Conservation (phyloP, 2,329 filamentous ascomycete species). For the Neurospora sp. region DNA sequence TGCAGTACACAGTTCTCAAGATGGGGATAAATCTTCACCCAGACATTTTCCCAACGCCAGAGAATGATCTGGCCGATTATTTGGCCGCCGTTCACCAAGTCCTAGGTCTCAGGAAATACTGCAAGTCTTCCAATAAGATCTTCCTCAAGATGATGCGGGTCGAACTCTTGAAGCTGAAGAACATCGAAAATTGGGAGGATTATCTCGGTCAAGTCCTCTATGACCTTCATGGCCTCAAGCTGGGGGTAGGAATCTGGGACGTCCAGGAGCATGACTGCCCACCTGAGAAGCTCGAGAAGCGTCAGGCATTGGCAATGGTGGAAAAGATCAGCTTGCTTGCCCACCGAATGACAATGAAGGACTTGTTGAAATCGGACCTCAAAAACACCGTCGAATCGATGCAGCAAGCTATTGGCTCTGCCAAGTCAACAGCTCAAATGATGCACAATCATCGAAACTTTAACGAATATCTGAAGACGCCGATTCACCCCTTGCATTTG, state of each 20-base stretch:
- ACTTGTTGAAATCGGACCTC: constrained; percentile 82
- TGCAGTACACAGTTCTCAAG: constrained; percentile 73
- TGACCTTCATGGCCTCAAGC: constrained; percentile 72
- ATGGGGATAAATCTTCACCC: constrained; percentile 60
- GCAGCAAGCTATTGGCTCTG: constrained; percentile 71
- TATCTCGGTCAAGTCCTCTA: constrained; percentile 80
- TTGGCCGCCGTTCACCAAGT: constrained; percentile 75
- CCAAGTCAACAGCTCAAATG: constrained; percentile 70
- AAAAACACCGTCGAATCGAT: constrained; percentile 88
- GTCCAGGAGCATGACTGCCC: constrained; percentile 72
- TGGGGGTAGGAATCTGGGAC: constrained; percentile 56
- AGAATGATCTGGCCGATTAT: constrained; percentile 68
- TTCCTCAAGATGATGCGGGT: constrained; percentile 84
- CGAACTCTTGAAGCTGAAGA: constrained; percentile 67
- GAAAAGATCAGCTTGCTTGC: constrained; percentile 77
- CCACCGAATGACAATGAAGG: constrained; percentile 77
- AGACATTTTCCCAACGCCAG: constrained; percentile 52
- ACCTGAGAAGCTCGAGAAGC: constrained; percentile 66
- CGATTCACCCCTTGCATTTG: constrained; percentile 71
- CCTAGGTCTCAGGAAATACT: constrained; percentile 74
- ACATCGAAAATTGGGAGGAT: constrained; percentile 72
- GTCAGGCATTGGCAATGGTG: constrained; percentile 70
- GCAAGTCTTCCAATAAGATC: constrained; percentile 73
- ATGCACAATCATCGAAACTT: constrained; percentile 82
- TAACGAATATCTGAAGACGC: constrained; percentile 68